Percentiles rank a stretch among this genome's conserved stretches.
Conservation (phyloP, 345 rosid species). For the Reutealis trisperma region DNA sequence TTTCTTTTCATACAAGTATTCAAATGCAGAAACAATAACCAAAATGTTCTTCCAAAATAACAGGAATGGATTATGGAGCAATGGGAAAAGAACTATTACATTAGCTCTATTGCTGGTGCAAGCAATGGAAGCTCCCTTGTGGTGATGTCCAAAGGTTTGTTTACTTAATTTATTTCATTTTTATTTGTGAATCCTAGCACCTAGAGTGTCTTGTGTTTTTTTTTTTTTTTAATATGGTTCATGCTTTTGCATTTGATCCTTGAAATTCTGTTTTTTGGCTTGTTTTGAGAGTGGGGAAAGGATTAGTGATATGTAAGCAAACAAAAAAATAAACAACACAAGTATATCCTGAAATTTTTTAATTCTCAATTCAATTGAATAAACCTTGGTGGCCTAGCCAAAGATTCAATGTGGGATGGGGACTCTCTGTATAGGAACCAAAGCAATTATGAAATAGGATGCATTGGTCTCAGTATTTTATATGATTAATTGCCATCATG, state of each 20-base stretch:
- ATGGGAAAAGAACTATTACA: conserved; percentile 41
- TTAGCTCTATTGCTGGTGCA: conserved; percentile 39
- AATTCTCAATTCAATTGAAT: not conserved
- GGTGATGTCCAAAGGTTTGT: conserved; percentile 40
- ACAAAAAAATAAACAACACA: not conserved
- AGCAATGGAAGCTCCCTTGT: conserved; percentile 38
- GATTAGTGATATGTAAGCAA: not conserved
- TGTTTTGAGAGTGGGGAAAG: no score
- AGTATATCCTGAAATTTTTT: not conserved
- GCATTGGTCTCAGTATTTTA: not conserved
- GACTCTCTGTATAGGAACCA: not conserved
- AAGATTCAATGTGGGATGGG: not conserved
- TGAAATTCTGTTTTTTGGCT: no score
- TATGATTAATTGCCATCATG: not conserved
- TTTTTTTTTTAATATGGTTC: not conserved
- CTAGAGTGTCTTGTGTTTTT: not conserved
- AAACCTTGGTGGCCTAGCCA: not conserved
- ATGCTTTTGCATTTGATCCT: not conserved
- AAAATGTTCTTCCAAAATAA: not conserved
- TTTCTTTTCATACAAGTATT: not conserved
- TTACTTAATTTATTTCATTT: not conserved
- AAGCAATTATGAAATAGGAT: not conserved
- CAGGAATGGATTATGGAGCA: conserved; percentile 44
- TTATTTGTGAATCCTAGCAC: not conserved
- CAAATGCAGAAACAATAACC: not conserved